A percentile compares a stretch with the other conserved stretches of the same genome.
Evolutionary conservation across 768 basidiomycete genomes (phyloP).

Genomic region (Lactarius deliciosus): DNA sequence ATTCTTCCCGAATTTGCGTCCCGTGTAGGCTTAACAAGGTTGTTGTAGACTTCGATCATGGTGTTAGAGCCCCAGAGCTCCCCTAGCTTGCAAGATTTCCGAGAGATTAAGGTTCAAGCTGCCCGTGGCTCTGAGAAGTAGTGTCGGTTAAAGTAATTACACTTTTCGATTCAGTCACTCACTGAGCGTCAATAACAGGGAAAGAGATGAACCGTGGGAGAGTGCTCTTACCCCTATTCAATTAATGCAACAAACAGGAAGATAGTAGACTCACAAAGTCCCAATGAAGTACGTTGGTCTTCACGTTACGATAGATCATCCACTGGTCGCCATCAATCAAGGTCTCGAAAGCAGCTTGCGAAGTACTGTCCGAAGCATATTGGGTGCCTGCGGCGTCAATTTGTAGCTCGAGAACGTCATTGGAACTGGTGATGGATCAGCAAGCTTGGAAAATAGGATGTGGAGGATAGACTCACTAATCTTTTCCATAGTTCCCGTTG

Average conservation of each 20-base stretch:
- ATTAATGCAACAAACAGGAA: not conserved
- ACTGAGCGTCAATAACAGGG: constrained; percentile 52
- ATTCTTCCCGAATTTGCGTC: constrained; percentile 36
- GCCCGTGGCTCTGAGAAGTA: constrained; percentile 30
- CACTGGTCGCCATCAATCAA: constrained; percentile 60
- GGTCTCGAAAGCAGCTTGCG: constrained; percentile 51
- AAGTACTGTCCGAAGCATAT: constrained; percentile 44
- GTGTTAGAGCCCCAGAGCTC: constrained; percentile 32
- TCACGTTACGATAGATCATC: constrained; percentile 65
- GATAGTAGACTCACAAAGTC: constrained; percentile 53
- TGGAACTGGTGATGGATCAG: constrained; percentile 43
- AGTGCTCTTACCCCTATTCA: constrained; percentile 45
- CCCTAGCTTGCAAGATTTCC: constrained; percentile 34
- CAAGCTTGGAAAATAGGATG: not conserved
- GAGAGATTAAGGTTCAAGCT: constrained; percentile 36
- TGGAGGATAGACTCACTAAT: constrained; percentile 38
- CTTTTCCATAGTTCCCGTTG: constrained; percentile 66
- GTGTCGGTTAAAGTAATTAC: not conserved
- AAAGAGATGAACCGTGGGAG: constrained; percentile 68
- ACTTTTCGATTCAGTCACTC: constrained; percentile 26
- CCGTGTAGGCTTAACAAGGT: constrained; percentile 25
- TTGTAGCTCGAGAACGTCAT: constrained; percentile 62
- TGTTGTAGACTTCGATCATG: constrained; percentile 23
- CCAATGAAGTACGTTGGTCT: constrained; percentile 63
- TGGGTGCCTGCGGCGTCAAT: constrained; percentile 58